Percentiles rank a stretch among this genome's conserved stretches.
phyloP scores from a whole-genome alignment of 495 filamentous ascomycete species.

The Rostrohypoxylon terebratum region DNA sequence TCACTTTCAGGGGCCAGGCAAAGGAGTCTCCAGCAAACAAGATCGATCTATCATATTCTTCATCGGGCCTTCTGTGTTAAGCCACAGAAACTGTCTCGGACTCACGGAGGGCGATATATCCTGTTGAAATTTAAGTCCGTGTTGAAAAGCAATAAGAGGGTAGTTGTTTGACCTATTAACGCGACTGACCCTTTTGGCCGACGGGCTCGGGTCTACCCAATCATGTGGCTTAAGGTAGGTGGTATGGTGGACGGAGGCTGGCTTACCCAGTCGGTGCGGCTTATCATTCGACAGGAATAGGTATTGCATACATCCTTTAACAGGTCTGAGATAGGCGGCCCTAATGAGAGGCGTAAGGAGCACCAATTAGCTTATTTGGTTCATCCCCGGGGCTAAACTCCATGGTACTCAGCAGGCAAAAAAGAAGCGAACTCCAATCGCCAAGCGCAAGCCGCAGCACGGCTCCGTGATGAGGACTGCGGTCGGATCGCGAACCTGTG shows the following conservation, averaged over 20 bases:
- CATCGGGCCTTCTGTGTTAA: slow-evolving; percentile 31
- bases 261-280: neutral
- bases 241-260: neutral
- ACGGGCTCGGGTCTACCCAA: slow-evolving; percentile 3
- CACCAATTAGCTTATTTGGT: slow-evolving; percentile 1
- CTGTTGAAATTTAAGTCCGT: neutral
- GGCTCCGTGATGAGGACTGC: slow-evolving; percentile 29
- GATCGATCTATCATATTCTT: slow-evolving; percentile 28
- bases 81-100: slow-evolving; percentile 1
- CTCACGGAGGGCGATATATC: slow-evolving; percentile 1
- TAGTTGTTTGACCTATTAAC: slow-evolving; percentile 2
- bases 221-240: neutral
- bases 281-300: neutral
- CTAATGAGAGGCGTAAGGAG: slow-evolving; percentile 8
- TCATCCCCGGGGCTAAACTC: slow-evolving; percentile 1
- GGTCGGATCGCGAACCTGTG: slow-evolving; percentile 19
- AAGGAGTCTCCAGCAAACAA: slow-evolving; percentile 21
- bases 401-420: slow-evolving; percentile 8
- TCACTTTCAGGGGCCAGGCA: slow-evolving; percentile 3
- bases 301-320: slow-evolving; percentile 3
- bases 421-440: slow-evolving; percentile 16
- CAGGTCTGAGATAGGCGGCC: slow-evolving; percentile 9
- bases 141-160: neutral
- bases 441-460: slow-evolving; percentile 29
- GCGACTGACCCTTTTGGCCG: neutral